Evolutionary conservation across 192 early-diverging fungal species (phyloP), one percentile per base, ranked within the genome.

Genomic region (Backusella tarrabulga): DNA sequence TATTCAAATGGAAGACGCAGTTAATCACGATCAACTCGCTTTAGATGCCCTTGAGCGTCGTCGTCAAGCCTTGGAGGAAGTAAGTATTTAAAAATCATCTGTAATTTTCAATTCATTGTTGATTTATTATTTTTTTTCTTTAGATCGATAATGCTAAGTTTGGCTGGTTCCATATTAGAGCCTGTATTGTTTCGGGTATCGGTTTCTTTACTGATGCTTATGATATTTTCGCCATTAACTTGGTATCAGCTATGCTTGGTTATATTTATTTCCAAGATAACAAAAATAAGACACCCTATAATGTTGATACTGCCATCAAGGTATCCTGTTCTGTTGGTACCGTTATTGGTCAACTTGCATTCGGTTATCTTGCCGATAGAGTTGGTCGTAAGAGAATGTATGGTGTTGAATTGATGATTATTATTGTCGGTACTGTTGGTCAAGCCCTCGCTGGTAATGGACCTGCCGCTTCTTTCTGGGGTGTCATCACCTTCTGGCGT

Each of bases 171-270:
- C 92, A 93, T 80, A 84, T 93, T 76, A 89, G 90, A 50, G 88
- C 92, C 23, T 92, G 90, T 83, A 74, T 93, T 66, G 89, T 93
- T 5, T 89, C 92, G 14, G 92, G 91, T 75, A 88, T 92, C 35
- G 93, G 95, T 73, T 96, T 97, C 86, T 93, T 96, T 74, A 95
- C 94, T 52, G 96, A 98, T 80, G 91, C 95, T 15, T 97, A 97
- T 83, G 97, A 98, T 83, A 93, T 96, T 80, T 97, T 97, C 75
- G 93, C 95, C 72, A 97, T 98, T 81, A 93, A 93, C 74, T 83
- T 97, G 69, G 93, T 94, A 9, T 88, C 95, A 6, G 87, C 93
- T 66, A 98, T 98, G 90, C 83, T 97, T 41, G 92, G 91, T 11
- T 89, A 81, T 67, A 86, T 93, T 36, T 93, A 92, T 81, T 95